Conservation (phyloP, 768 basidiomycete species). For the Pisolithus tinctorius region DNA sequence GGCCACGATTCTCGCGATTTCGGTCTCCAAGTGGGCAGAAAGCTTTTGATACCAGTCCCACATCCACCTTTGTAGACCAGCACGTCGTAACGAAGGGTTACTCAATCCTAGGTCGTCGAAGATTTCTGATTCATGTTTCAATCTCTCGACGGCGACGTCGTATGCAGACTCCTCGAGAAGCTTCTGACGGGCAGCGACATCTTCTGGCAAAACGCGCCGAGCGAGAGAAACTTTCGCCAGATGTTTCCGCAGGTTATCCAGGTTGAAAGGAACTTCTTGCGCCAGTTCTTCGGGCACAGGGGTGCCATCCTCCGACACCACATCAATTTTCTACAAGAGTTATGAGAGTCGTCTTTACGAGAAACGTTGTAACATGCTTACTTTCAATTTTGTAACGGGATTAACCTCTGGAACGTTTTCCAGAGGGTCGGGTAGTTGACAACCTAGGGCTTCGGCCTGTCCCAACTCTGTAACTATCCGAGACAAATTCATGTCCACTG, state of each 20-base stretch:
- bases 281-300: constrained; percentile 13
- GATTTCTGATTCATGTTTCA: constrained; percentile 54
- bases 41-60: constrained; percentile 77
- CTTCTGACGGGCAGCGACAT: constrained; percentile 69
- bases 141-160: constrained; percentile 69
- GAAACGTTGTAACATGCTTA: constrained; percentile 11
- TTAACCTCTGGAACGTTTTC: constrained; percentile 50
- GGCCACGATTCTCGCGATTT: constrained; percentile 40
- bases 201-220: constrained; percentile 56
- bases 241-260: constrained; percentile 63
- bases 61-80: constrained; percentile 71
- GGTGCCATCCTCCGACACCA: constrained; percentile 13
- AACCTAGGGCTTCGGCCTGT: constrained; percentile 43
- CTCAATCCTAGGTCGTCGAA: constrained; percentile 55
- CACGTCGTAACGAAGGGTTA: constrained; percentile 36
- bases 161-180: constrained; percentile 82
- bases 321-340: constrained; percentile 9
- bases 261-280: constrained; percentile 63
- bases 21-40: constrained; percentile 39
- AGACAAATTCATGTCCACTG: constrained; percentile 47
- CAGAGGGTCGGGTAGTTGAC: constrained; percentile 34
- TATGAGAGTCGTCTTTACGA: background rate
- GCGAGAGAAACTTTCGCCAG: constrained; percentile 58
- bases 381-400: constrained; percentile 50
- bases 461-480: constrained; percentile 51